phyloP scores from a whole-genome alignment of 176 grass and related monocot species.

The Rhynchospora pubera region DNA sequence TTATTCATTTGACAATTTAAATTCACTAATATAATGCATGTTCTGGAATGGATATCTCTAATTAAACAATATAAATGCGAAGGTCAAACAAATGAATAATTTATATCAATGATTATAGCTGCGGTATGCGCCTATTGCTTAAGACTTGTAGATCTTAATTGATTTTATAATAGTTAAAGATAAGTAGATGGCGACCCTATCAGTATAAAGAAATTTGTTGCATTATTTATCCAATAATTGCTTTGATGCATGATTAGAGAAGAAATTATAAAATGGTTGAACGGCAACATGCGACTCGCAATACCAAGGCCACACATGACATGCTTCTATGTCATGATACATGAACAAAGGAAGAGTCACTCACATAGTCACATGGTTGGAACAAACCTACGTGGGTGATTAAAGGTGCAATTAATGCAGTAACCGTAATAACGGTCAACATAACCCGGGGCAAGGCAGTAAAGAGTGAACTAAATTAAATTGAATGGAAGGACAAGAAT shows the following conservation, averaged over 20 bases:
- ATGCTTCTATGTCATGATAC: background rate
- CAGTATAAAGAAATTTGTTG: background rate
- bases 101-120: background rate
- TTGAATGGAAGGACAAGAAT: background rate
- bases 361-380: background rate
- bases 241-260: background rate
- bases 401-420: conserved; percentile 10
- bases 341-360: background rate
- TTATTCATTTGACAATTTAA: too few relatives aligned
- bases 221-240: background rate
- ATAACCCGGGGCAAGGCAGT: background rate
- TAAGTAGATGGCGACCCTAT: background rate
- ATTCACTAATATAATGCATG: background rate
- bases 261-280: background rate
- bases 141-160: background rate
- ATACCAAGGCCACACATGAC: background rate
- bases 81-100: conserved; percentile 8
- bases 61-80: background rate
- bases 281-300: background rate
- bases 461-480: conserved; percentile 1
- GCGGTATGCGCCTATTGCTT: background rate
- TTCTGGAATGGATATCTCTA: background rate
- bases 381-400: background rate
- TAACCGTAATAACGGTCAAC: conserved; percentile 12
- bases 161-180: background rate